Conservation (phyloP, 179 eudicot species). For the Dionaea muscipula region DNA sequence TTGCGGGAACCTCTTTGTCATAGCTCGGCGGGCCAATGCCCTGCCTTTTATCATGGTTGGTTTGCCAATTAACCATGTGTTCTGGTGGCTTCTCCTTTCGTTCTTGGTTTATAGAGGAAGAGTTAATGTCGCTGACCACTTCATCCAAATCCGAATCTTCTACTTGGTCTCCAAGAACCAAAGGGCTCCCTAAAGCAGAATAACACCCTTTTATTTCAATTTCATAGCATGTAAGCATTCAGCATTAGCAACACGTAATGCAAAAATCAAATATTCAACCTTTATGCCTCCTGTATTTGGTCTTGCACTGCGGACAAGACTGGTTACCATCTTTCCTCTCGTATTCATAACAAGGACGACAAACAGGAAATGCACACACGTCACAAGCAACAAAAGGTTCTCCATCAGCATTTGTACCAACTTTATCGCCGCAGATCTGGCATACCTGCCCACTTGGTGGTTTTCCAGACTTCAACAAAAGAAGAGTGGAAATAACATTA, state of each 20-base stretch:
- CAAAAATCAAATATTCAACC: constrained; percentile 16
- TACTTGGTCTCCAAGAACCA: constrained; percentile 22
- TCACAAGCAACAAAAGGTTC: constrained; percentile 50
- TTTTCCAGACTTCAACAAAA: constrained; percentile 23
- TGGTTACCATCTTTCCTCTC: constrained; percentile 51
- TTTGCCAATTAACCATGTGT: constrained; percentile 30
- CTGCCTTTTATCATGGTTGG: constrained; percentile 25
- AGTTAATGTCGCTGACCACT: constrained; percentile 20
- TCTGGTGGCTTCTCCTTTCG: constrained; percentile 22
- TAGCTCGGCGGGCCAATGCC: constrained; percentile 27
- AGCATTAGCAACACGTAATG: neutral
- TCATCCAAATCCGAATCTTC: constrained; percentile 37
- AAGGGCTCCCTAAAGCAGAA: constrained; percentile 20
- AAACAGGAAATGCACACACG: constrained; percentile 46
- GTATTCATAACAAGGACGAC: constrained; percentile 52
- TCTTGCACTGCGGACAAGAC: constrained; percentile 55
- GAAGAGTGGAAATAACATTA: constrained; percentile 2
- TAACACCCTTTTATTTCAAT: constrained; percentile 1
- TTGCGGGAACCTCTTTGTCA: constrained; percentile 26
- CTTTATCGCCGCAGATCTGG: constrained; percentile 44
- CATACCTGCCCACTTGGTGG: constrained; percentile 29
- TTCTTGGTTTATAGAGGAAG: constrained; percentile 15
- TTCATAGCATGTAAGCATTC: constrained; percentile 2
- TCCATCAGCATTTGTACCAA: constrained; percentile 27
- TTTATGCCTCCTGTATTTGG: constrained; percentile 43